Conservation (phyloP, 306 rosid species). For the Rubus idaeus region DNA sequence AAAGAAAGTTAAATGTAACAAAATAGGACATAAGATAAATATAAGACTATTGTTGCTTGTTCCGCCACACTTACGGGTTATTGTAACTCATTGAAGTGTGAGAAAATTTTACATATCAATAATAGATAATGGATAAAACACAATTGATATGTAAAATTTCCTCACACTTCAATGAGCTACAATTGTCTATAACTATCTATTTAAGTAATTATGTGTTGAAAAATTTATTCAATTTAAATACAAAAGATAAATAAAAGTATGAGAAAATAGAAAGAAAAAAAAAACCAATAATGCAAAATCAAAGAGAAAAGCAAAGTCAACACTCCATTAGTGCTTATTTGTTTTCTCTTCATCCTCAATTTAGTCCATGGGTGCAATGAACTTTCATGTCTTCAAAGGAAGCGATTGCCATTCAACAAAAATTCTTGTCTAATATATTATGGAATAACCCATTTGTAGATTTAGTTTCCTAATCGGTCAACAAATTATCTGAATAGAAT, state of each 20-base stretch:
- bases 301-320: constrained; percentile 9
- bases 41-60: too few relatives aligned
- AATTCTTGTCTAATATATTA: constrained; percentile 11
- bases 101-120: too few relatives aligned
- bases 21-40: too few relatives aligned
- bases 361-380: neutral
- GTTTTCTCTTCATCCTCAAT: neutral
- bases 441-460: constrained; percentile 11
- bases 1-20: too few relatives aligned
- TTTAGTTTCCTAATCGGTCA: neutral
- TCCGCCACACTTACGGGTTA: too few relatives aligned
- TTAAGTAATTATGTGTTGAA: too few relatives aligned
- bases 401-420: neutral
- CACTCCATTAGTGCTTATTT: constrained; percentile 3
- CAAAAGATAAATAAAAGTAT: too few relatives aligned
- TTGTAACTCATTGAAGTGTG: too few relatives aligned
- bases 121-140: too few relatives aligned
- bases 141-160: too few relatives aligned
- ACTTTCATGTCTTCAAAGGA: neutral
- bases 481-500: neutral
- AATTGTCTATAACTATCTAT: too few relatives aligned
- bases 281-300: neutral
- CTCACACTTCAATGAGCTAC: too few relatives aligned
- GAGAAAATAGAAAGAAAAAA: neutral
- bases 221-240: neutral